Evolutionary conservation across 2,329 filamentous ascomycete species (phyloP), one percentile per base, ranked within the genome.

Genomic region (Cadophora gregata): DNA sequence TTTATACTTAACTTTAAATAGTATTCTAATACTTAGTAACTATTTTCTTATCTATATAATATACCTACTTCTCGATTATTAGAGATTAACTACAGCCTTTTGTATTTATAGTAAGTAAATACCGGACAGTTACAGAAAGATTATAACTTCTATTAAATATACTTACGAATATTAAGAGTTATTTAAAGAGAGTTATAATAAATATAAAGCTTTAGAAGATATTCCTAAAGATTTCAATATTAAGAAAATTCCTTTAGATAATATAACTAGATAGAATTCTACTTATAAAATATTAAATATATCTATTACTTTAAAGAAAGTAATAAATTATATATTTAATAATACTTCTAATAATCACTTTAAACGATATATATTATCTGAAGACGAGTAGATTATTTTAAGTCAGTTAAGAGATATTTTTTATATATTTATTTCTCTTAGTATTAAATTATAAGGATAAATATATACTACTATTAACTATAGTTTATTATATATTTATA

Each of bases 91-190:
- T n/a, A n/a, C n/a, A n/a, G n/a, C n/a, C n/a, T n/a, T n/a, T n/a
- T n/a, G n/a, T n/a, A n/a, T n/a, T n/a, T n/a, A n/a, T n/a, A n/a
- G n/a, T n/a, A n/a, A n/a, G n/a, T n/a, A n/a, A n/a, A n/a, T n/a
- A n/a, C n/a, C n/a, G n/a, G n/a, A n/a, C n/a, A n/a, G n/a, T n/a
- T n/a, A n/a, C n/a, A n/a, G 36, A 51, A 51, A 51, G 21, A 25
- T 51, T 51, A 51, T 25, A 51, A 51, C 25, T 51, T 25, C 25
- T 25, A 25, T 25, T 51, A 51, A 51, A 51, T 51, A 51, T 51
- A 51, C 8, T 25, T 21, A 51, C 25, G 19, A 51, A 51, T 51
- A 7, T 25, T 14, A 51, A 25, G 25, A 51, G 19, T 25, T 51
- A 51, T 51, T 51, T 25, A 51, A 10, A 51, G 19, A 25, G 24